These are phyloP conservation scores for Colletotrichum tamarilloi DNA, from an alignment of 2,329 filamentous ascomycete species.

Conservation along the genomic window DNA sequence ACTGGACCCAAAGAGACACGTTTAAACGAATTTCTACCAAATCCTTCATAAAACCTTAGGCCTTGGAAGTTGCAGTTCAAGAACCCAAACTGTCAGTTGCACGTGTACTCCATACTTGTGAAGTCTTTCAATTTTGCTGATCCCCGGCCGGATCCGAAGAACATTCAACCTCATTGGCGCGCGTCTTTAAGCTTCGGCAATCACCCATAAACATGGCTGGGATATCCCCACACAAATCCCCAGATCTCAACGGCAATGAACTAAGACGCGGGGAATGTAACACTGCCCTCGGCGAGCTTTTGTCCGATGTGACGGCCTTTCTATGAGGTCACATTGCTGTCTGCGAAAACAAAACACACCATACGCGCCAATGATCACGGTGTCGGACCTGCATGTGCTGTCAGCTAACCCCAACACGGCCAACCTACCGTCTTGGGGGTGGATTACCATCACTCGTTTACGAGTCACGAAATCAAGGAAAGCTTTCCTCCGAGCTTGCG, in stretches of 20 bases:
- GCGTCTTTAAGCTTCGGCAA: constrained; percentile 13
- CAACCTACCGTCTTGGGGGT: constrained; percentile 14
- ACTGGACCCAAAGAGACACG: not conserved
- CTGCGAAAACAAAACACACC: not conserved
- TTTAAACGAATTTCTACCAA: no score
- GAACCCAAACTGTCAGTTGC: not conserved
- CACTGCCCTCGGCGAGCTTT: constrained; percentile 26
- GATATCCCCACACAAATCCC: constrained; percentile 27
- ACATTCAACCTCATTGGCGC: constrained; percentile 16
- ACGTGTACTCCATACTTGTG: constrained; percentile 5
- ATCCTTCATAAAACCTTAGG: not conserved
- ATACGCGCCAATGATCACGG: constrained; percentile 27
- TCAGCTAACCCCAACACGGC: constrained; percentile 16
- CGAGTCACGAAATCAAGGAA: constrained; percentile 27
- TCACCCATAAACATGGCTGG: not conserved
- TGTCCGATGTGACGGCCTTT: constrained; percentile 19
- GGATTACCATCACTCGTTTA: constrained; percentile 12
- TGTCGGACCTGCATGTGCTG: constrained; percentile 20
- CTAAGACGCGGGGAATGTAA: constrained; percentile 19
- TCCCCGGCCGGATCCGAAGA: constrained; percentile 3
- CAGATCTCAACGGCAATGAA: constrained; percentile 30
- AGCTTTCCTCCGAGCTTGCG: constrained; percentile 1
- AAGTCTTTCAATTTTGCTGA: not conserved
- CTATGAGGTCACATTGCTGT: constrained; percentile 29
- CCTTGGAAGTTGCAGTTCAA: not conserved